Percentiles rank a stretch among this genome's conserved stretches.
These are phyloP conservation scores for Talaromyces sp. DNA, from an alignment of 2,329 filamentous ascomycete genomes.

Conservation along the genomic window DNA sequence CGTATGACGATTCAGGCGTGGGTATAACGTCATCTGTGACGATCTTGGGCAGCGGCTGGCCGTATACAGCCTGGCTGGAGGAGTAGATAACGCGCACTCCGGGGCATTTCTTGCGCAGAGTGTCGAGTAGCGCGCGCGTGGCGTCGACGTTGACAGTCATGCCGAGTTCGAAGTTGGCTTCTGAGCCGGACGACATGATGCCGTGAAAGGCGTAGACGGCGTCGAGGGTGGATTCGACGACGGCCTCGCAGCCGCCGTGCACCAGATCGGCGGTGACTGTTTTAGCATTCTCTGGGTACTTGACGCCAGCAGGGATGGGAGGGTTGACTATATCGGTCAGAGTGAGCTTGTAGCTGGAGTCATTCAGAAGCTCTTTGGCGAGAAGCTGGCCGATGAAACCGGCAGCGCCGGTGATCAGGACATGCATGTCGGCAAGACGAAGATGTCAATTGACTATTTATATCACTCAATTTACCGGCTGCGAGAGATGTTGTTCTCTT, in stretches of 20 bases:
- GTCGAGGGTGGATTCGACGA: slow-evolving; percentile 41
- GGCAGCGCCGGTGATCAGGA: slow-evolving; percentile 59
- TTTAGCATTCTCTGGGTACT: slow-evolving; percentile 46
- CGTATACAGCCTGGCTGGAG: slow-evolving; percentile 59
- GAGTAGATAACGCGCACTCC: slow-evolving; percentile 56
- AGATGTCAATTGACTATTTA: not conserved
- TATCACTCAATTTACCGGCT: not conserved
- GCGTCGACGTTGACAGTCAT: slow-evolving; percentile 57
- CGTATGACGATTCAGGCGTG: slow-evolving; percentile 58
- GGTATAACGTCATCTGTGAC: slow-evolving; percentile 49
- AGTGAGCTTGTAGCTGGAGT: slow-evolving; percentile 43
- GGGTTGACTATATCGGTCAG: slow-evolving; percentile 55
- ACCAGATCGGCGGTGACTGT: slow-evolving; percentile 51
- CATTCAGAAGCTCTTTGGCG: slow-evolving; percentile 49
- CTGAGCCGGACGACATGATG: slow-evolving; percentile 61
- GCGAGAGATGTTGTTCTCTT: not conserved
- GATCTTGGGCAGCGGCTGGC: slow-evolving; percentile 49
- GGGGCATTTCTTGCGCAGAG: slow-evolving; percentile 44
- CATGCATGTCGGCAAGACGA: slow-evolving; percentile 28
- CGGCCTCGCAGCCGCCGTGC: slow-evolving; percentile 23
- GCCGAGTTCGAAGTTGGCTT: slow-evolving; percentile 56
- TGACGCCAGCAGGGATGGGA: slow-evolving; percentile 43
- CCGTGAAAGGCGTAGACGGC: slow-evolving; percentile 60
- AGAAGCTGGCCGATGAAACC: slow-evolving; percentile 62
- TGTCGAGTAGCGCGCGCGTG: slow-evolving; percentile 50